Percentiles rank a stretch among this genome's conserved stretches.
phyloP scores from a whole-genome alignment of 164 flowering plant species.

The Dillenia suffruticosa region DNA sequence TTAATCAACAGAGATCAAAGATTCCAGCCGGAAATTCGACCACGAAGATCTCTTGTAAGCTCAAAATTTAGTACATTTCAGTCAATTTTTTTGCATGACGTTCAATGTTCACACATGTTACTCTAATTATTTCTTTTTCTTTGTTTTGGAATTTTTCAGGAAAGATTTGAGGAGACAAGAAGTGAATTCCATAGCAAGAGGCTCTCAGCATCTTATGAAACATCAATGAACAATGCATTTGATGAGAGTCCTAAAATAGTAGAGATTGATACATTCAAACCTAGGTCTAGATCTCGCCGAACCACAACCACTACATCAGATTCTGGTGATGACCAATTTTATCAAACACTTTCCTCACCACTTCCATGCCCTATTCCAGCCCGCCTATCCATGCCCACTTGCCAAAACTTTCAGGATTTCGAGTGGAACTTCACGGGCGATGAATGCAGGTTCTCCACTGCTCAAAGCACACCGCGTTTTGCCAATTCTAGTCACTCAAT shows the following conservation, averaged over 20 bases:
- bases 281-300: slow-evolving; percentile 52
- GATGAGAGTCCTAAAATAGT: slow-evolving; percentile 84
- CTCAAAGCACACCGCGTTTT: slow-evolving; percentile 79
- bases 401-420: slow-evolving; percentile 31
- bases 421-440: slow-evolving; percentile 63
- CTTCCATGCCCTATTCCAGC: slow-evolving; percentile 49
- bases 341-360: slow-evolving; percentile 45
- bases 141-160: slow-evolving; percentile 23
- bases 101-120: too few relatives aligned
- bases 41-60: slow-evolving; percentile 43
- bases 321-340: slow-evolving; percentile 36
- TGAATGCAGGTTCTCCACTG: slow-evolving; percentile 64
- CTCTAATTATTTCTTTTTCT: too few relatives aligned
- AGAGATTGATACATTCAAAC: slow-evolving; percentile 69
- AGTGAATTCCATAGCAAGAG: slow-evolving; percentile 54
- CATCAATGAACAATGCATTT: slow-evolving; percentile 19
- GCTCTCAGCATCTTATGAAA: slow-evolving; percentile 29
- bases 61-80: neutral
- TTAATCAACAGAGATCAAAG: slow-evolving; percentile 14
- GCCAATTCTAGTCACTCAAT: slow-evolving; percentile 18
- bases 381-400: slow-evolving; percentile 46
- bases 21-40: slow-evolving; percentile 23
- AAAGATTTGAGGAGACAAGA: slow-evolving; percentile 38
- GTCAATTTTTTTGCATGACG: neutral
- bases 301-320: slow-evolving; percentile 38